Evolutionary conservation across 2,329 filamentous ascomycete genomes (phyloP), one percentile per base, ranked within the genome.

Genomic region (Emmonsia crescens): DNA sequence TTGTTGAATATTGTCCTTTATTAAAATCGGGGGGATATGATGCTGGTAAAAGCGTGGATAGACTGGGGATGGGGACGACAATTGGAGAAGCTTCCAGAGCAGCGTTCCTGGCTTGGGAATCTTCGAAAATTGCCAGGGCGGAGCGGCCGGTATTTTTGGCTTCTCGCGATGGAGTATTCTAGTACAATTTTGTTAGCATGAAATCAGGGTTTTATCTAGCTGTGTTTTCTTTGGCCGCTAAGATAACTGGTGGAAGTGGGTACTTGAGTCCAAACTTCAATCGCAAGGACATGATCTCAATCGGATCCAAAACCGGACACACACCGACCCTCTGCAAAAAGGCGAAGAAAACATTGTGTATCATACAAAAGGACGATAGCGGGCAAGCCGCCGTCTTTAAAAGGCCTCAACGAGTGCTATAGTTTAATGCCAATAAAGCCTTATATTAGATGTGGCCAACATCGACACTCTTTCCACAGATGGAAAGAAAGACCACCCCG

Each of bases 71-170:
- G 19, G 66, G 61, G 52, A 73, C 63, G 1, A 56, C 19, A 21
- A 60, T 5, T 42, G 48, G 49, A 16, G 48, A 52, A 24, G 38
- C 49, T 14, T 55, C 19, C n/a, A 60, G 9, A 10, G 59, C 59
- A 16, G 46, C 49, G n/a, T 36, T 52, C 12, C 44, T 52, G 12
- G 59, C 59, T 4, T 60, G n/a, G 5, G n/a, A 16, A 16, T 27
- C 38, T 42, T 60, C 59, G 70, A 74, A 76, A 52, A 76, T 75
- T 5, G 71, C 74, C 27, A 72, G 60, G 5, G 71, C 71, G 0
- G 66, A 62, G 8, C 67, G 66, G 9, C 68, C 61, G 5, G 56
- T 44, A 33, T 57, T 57, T 46, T 12, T 57, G 24, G 56, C 9
- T 31, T 40, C 38, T 16, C 24, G 27, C 21, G 56, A 46, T 1